Evolutionary conservation across 495 filamentous ascomycete genomes (phyloP).

Genomic region (Aspergillus asperescens): DNA sequence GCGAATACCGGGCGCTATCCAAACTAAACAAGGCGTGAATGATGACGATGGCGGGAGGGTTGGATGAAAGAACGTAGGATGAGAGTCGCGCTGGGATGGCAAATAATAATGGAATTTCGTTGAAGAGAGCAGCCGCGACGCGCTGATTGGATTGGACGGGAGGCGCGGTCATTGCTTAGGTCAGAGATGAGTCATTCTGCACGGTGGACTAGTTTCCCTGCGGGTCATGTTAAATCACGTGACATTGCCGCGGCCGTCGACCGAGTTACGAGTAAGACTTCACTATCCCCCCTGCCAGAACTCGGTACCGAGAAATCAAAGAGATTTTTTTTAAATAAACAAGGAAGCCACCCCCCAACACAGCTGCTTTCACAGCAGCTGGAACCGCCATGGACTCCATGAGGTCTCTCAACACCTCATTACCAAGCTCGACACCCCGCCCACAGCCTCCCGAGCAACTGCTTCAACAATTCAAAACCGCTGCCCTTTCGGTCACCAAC

Average conservation of each 20-base stretch:
- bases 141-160: slow-evolving; percentile 34
- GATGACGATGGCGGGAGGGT: slow-evolving; percentile 3
- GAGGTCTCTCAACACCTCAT: slow-evolving; percentile 64
- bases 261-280: no score
- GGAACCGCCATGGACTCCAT: slow-evolving; percentile 62
- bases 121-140: slow-evolving; percentile 30
- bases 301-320: slow-evolving; percentile 6
- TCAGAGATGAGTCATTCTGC: slow-evolving; percentile 29
- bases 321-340: not conserved
- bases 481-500: slow-evolving; percentile 90
- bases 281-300: slow-evolving; percentile 17
- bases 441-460: slow-evolving; percentile 71
- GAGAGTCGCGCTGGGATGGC: slow-evolving; percentile 35
- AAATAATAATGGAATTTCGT: slow-evolving; percentile 31
- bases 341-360: slow-evolving; percentile 1
- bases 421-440: slow-evolving; percentile 49
- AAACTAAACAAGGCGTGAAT: not conserved
- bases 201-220: slow-evolving; percentile 33
- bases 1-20: not conserved
- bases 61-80: slow-evolving; percentile 15
- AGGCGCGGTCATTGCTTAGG: slow-evolving; percentile 16
- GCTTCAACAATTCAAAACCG: slow-evolving; percentile 82
- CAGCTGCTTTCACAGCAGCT: slow-evolving; percentile 15
- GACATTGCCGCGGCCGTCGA: no score
- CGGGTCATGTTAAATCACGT: slow-evolving; percentile 43